Conservation (phyloP, 306 rosid species). For the Cicer arietinum region DNA sequence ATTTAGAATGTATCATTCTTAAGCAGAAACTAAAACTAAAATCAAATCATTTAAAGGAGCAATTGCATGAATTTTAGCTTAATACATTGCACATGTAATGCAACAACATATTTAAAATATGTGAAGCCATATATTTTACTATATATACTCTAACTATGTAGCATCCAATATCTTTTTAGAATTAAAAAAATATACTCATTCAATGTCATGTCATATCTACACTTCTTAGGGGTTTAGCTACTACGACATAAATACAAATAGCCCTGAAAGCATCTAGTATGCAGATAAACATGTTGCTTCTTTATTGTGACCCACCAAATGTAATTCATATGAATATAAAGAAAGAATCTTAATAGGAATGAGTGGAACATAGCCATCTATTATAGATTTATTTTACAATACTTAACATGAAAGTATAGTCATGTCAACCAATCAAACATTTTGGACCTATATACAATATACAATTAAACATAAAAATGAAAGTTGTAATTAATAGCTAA, state of each 20-base stretch:
- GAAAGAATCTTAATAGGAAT: neutral
- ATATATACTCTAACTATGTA: neutral
- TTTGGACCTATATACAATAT: neutral
- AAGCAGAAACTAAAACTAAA: conserved; percentile 10
- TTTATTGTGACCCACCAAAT: neutral
- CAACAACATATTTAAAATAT: neutral
- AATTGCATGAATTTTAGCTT: neutral
- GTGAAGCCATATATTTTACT: too few species aligned
- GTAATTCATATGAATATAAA: neutral
- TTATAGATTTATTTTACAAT: neutral
- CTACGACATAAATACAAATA: neutral
- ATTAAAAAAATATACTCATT: neutral
- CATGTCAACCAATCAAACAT: conserved; percentile 19
- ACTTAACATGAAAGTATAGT: neutral
- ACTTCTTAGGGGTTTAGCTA: neutral
- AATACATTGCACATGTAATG: neutral
- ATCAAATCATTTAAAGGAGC: neutral
- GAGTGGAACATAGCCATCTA: neutral
- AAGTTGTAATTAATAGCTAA: conserved; percentile 29
- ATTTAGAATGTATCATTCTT: neutral
- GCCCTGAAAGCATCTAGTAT: neutral
- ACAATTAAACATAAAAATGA: conserved; percentile 5
- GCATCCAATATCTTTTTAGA: neutral
- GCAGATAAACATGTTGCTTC: neutral
- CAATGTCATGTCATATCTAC: neutral